phyloP scores from a whole-genome alignment of 2,329 filamentous ascomycete genomes.

The Rhinocladiella similis region DNA sequence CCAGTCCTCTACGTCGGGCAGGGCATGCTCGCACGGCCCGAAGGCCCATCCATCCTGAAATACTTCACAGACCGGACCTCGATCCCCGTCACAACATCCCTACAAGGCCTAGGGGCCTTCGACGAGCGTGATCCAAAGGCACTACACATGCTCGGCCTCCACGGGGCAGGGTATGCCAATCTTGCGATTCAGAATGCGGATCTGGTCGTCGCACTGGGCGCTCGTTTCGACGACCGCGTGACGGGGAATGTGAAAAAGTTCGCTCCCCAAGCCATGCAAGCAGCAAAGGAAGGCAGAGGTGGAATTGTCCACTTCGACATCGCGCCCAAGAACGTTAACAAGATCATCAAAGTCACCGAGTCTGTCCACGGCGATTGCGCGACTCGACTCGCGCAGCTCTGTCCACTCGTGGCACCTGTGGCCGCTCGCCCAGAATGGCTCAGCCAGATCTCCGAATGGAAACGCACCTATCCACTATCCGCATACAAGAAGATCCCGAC shows the following conservation, averaged over 20 bases:
- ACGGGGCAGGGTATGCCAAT: constrained; percentile 95
- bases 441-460: constrained; percentile 84
- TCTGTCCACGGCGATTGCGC: constrained; percentile 92
- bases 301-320: constrained; percentile 98
- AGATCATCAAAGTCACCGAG: constrained; percentile 94
- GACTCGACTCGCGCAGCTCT: constrained; percentile 70
- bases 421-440: constrained; percentile 82
- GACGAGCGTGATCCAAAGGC: constrained; percentile 94
- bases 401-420: constrained; percentile 69
- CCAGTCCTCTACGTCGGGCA: constrained; percentile 94
- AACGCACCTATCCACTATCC: constrained; percentile 80
- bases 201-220: constrained; percentile 90
- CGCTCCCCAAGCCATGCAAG: constrained; percentile 81
- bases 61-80: constrained; percentile 83
- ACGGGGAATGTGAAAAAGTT: constrained; percentile 81
- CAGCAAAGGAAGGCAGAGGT: constrained; percentile 79
- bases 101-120: constrained; percentile 90
- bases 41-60: constrained; percentile 76
- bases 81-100: constrained; percentile 93
- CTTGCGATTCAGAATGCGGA: constrained; percentile 97
- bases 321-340: constrained; percentile 99
- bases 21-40: constrained; percentile 76
- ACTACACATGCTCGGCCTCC: constrained; percentile 98
- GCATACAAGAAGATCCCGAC: constrained; percentile 79
- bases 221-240: constrained; percentile 94